Evolutionary conservation across 352 stramenopile genomes (phyloP).

Genomic region (Globisporangium middletonii): DNA sequence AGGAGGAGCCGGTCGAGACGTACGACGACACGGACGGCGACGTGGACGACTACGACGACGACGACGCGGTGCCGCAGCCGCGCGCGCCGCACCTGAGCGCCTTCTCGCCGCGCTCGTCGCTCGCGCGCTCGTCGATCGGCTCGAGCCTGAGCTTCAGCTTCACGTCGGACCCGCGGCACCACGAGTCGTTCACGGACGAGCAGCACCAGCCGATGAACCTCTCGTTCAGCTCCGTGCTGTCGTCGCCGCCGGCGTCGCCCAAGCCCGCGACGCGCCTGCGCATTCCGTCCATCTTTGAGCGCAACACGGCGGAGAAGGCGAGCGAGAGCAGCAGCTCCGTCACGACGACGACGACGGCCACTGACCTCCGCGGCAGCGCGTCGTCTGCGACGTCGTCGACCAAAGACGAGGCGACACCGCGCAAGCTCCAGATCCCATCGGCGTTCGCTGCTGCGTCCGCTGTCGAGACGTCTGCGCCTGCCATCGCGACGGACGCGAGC

Average conservation of each 20-base stretch:
- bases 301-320: conserved; percentile 12
- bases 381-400: conserved; percentile 21
- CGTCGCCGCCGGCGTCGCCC: conserved; percentile 14
- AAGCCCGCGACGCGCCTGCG: conserved; percentile 30
- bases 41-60: conserved; percentile 3
- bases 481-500: neutral
- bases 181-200: conserved; percentile 13
- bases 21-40: conserved; percentile 6
- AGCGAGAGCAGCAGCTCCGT: conserved; percentile 1
- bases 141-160: conserved; percentile 19
- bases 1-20: conserved; percentile 5
- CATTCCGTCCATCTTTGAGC: conserved; percentile 54
- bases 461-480: neutral
- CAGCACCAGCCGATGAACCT: neutral
- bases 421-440: conserved; percentile 16
- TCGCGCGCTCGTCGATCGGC: conserved; percentile 3
- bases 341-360: too few relatives aligned
- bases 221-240: conserved; percentile 13
- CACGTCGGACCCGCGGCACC: conserved; percentile 13
- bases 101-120: conserved; percentile 12
- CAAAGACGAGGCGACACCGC: conserved; percentile 18
- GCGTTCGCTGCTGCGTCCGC: conserved; percentile 10
- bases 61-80: neutral
- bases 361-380: conserved; percentile 17
- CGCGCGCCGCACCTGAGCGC: neutral